Base-by-base conservation (phyloP, 495 filamentous ascomycete species). In the Aspergillus bridgeri region DNA sequence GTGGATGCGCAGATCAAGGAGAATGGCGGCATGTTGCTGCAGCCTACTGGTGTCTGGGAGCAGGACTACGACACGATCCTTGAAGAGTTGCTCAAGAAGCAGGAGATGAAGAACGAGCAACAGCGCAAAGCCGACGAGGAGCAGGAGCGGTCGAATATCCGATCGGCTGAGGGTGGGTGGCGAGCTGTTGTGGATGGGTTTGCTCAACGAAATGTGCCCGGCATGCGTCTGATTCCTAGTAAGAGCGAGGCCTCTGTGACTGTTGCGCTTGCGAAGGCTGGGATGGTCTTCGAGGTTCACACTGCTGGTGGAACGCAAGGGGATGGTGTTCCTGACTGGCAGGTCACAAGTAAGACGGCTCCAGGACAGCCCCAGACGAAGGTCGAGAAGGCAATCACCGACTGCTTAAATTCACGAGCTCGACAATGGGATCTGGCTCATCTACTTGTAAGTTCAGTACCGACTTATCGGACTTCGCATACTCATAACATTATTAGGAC, bases 401-500 rank as follows among this genome's bases (percentile, higher is more conserved):
- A 68, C 18, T 75, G 73, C 53, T 54, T 79, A 45, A 72, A 72
- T 50, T 65, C 69, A 0, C 65, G 76, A 20, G 48, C 71, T 5
- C 65, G 70, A 20, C 73, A 75, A 51, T 79, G 76, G 76, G 74
- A 79, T 60, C 67, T 79, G 23, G 50, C 64, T 20, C 74, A 69
- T 60, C 63, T 79, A 51, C 56, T 79, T 47, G 76, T 79, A 60
- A 62, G 74, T 69, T 47, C 44, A 5, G 2, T 24, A n/a, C 18
- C 51, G 19, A 19, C 43, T 23, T 7, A 3, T 24, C n/a, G 54
- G 25, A 19, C n/a, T 43, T n/a, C 3, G 8, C n/a, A 19, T 19
- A 20, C 42, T 54, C 43, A 46, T 15, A 45, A 2, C 5, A 18
- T 8, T 38, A 38, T 13, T 53, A 76, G 74, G 72, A 76, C 48